Base-by-base conservation (phyloP, 345 rosid species). In the Raphanus raphanistrum region DNA sequence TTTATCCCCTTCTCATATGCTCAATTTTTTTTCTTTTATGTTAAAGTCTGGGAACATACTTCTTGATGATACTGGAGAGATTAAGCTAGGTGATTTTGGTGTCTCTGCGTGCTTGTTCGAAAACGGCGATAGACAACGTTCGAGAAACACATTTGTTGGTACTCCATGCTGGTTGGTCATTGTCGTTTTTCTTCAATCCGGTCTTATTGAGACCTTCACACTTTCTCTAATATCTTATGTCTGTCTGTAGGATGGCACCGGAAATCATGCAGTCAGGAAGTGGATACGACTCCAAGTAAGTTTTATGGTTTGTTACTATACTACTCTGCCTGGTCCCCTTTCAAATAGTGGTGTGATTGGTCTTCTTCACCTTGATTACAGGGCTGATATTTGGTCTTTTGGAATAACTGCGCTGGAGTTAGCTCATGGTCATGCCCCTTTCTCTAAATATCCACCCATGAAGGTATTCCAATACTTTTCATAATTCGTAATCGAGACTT, bases 361-460 rank as follows among this genome's bases (percentile, higher is more conserved):
- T 79, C 82, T 60, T 81, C 31, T 63, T 70, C 29, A 75, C 71
- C 64, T 79, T 70, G 36, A 72, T 33, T 66, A 77, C 85, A 95
- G 99, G 84, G 99, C 96, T 68, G 98, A 95, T 85, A 95, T 95
- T 72, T 95, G 99, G 99, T 95, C 99, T 11, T 95, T 95, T 79
- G 99, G 99, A 65, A 95, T 95, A 74, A 95, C 99, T 3, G 99
- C 97, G 70, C 66, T 95, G 71, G 99, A 95, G 86, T 90, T 95
- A 74, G 98, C 98, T 61, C 98, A 92, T 83, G 98, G 98, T 38
- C 98, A 94, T 86, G 98, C 98, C 59, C 98, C 98, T 55, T 94
- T 94, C 84, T 94, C 98, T 12, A 94, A 94, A 79, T 92, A 92
- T 87, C 97, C 99, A 52, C 99, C 99, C 33, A 90, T 95, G 96